These are phyloP conservation scores for Gentiana macrophylla DNA, from an alignment of 257 asterid species.

Conservation along the genomic window DNA sequence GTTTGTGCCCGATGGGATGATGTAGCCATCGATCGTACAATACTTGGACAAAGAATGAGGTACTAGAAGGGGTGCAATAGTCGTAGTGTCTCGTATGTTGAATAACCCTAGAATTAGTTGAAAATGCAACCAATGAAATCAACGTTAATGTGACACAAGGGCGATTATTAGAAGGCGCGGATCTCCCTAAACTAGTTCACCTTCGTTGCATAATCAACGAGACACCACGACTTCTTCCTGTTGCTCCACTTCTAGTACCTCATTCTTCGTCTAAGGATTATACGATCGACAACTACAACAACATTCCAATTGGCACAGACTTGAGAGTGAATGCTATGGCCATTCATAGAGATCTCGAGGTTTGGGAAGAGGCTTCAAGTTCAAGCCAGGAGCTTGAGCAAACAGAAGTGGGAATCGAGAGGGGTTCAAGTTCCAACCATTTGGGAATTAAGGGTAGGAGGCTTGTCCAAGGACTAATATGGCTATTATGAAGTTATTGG, in stretches of 20 bases:
- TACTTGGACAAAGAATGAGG: conserved; percentile 18
- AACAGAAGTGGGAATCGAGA: neutral
- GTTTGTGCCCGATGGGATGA: conserved; percentile 12
- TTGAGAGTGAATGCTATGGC: conserved; percentile 24
- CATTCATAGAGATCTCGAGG: conserved; percentile 15
- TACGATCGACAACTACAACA: neutral
- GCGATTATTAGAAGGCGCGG: conserved; percentile 11
- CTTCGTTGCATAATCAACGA: conserved; percentile 24
- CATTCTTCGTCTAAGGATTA: conserved; percentile 12
- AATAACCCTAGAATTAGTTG: neutral
- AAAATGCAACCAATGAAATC: conserved; percentile 15
- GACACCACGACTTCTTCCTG: conserved; percentile 22
- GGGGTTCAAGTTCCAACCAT: neutral
- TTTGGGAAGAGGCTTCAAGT: conserved; percentile 16
- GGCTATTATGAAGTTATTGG: neutral
- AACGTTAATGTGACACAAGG: too few species aligned
- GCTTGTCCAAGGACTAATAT: neutral
- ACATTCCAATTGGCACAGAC: conserved; percentile 12
- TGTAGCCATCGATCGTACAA: conserved; percentile 12
- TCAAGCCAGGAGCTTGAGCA: conserved; percentile 20
- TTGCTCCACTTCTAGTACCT: conserved; percentile 21
- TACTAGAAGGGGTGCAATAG: conserved; percentile 18
- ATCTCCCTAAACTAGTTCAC: conserved; percentile 18
- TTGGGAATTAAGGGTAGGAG: conserved; percentile 5
- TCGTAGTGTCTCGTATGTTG: conserved; percentile 15